Evolutionary conservation across 805 yeast species (phyloP).

Genomic region (Kodamaea laetipori): DNA sequence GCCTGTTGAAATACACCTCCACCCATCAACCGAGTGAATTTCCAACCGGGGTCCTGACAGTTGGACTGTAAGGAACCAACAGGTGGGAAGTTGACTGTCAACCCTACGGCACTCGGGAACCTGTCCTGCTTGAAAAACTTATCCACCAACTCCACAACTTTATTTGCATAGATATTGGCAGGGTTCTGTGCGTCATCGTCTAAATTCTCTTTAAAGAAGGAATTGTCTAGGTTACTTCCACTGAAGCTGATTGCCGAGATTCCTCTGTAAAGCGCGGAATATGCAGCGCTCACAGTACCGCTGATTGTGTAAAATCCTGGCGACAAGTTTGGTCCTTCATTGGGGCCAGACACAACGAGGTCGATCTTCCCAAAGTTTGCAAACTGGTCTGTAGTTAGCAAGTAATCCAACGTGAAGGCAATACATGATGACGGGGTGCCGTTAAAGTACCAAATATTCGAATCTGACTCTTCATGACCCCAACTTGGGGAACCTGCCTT

Average conservation of each 20-base stretch:
- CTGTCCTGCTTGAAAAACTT: constrained; percentile 19
- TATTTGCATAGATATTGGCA: constrained; percentile 28
- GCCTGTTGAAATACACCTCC: constrained; percentile 14
- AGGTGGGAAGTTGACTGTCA: constrained; percentile 29
- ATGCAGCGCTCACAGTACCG: constrained; percentile 31
- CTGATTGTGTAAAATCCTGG: constrained; percentile 31
- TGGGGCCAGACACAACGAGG: constrained; percentile 31
- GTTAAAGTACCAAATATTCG: constrained; percentile 32
- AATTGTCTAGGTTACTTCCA: constrained; percentile 28
- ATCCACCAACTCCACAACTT: constrained; percentile 27
- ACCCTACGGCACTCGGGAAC: constrained; percentile 25
- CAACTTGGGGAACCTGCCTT: constrained; percentile 53
- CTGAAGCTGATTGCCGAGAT: constrained; percentile 30
- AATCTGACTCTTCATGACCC: constrained; percentile 49
- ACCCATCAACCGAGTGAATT: constrained; percentile 16
- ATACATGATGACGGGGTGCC: constrained; percentile 32
- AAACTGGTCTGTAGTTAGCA: constrained; percentile 21
- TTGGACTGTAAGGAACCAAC: constrained; percentile 27
- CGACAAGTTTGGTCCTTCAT: constrained; percentile 32
- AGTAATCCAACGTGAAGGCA: constrained; percentile 30
- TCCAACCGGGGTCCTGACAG: constrained; percentile 18
- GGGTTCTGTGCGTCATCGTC: constrained; percentile 22
- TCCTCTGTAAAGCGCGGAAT: constrained; percentile 29
- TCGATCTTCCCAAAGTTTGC: constrained; percentile 23
- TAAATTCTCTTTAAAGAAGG: constrained; percentile 27